Percentiles rank a stretch among this genome's conserved stretches.
Conservation (phyloP, 345 rosid genomes). For the Murraya paniculata region DNA sequence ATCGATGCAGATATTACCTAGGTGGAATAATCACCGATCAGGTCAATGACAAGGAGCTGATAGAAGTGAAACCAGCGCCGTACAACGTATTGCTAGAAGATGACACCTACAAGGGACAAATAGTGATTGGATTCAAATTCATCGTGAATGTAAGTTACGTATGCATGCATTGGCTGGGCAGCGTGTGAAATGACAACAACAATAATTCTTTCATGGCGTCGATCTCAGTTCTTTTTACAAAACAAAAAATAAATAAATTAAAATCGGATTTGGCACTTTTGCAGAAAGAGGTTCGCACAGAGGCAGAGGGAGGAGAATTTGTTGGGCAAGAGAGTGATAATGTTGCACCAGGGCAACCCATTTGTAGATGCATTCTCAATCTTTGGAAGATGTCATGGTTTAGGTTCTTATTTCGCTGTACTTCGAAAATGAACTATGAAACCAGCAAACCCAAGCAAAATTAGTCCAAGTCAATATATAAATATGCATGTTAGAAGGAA, state of each 20-base stretch:
- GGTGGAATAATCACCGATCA: conserved; percentile 62
- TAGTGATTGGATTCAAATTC: conserved; percentile 70
- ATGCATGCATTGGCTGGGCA: too few relatives aligned
- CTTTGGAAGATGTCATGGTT: conserved; percentile 48
- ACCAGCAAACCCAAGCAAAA: conserved; percentile 10
- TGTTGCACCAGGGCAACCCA: conserved; percentile 23
- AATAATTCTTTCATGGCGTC: not conserved
- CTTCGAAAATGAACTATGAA: not conserved
- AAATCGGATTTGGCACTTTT: not conserved
- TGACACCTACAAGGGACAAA: conserved; percentile 61
- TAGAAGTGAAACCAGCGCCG: conserved; percentile 57
- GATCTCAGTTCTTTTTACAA: too few relatives aligned
- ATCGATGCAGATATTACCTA: conserved; percentile 47
- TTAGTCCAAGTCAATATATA: not conserved
- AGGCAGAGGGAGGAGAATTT: conserved; percentile 29
- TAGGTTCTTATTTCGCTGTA: conserved; percentile 25
- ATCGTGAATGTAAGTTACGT: conserved; percentile 35
- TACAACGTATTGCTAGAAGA: conserved; percentile 79
- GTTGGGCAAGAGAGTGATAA: not conserved
- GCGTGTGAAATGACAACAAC: too few relatives aligned
- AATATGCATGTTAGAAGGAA: too few relatives aligned
- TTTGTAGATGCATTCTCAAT: conserved; percentile 26
- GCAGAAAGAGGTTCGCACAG: conserved; percentile 37
- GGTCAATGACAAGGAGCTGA: conserved; percentile 50
- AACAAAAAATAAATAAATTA: not conserved